Evolutionary conservation across 441 rosid genomes (phyloP), one percentile per base, ranked within the genome.

Genomic region (Monsonia emarginata): DNA sequence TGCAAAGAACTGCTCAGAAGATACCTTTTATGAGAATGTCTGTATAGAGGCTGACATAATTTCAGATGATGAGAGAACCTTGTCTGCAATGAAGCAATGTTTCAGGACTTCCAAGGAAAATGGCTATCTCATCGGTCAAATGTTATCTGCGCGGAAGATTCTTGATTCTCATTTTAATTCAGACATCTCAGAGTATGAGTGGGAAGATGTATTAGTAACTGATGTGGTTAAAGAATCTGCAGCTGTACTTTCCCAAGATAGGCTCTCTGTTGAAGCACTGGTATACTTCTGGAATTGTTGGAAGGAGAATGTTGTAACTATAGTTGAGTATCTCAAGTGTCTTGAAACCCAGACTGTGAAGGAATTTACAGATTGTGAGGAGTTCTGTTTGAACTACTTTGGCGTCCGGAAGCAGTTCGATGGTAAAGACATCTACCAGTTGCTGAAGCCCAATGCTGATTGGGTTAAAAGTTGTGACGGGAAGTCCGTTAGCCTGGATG

Each of bases 381-480:
- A 83, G 36, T 85, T 85, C 71, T 85, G 87, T 74, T 58, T 83
- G 65, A 75, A 72, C 62, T 83, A 81, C 77, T 68, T 83, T 26
- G 85, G 82, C 0, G 81, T 81, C 24, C 32, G 66, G 73, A 79
- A 67, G 69, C 76, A 74, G n/a, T 60, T 27, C 16, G 28, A 57
- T 36, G 70, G 65, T 68, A 59, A 48, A 3, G 2, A 64, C 46
- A 54, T 63, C 19, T 84, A 62, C 70, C 27, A 64, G 64, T 65
- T 82, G 36, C 56, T 75, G 69, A 76, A 72, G 50, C 48, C 71
- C 21, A 67, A 75, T 63, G 79, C 82, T 60, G 64, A 68, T 0
- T 83, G 87, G 83, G 61, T 48, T 8, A 69, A 72, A 66, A 52
- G 71, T 8, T 52, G 68, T 59, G 70, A 65, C 9, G 67, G 63